Base-by-base conservation (phyloP, 2,329 filamentous ascomycete genomes). In the Pyrenochaeta sp. region DNA sequence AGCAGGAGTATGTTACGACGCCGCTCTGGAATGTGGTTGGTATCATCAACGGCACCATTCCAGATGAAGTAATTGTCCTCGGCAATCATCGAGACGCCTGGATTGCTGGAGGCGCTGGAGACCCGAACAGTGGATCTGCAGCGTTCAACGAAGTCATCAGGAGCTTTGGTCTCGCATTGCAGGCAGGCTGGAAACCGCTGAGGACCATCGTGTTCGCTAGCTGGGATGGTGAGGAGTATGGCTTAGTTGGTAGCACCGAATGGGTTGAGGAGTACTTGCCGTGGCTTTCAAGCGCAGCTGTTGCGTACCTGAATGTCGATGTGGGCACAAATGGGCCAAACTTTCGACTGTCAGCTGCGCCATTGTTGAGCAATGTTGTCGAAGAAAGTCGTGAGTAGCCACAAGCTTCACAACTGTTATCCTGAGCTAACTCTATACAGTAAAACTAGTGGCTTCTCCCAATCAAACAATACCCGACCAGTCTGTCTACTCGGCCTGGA, bases 11-110 rank as follows among this genome's bases (percentile, higher is more conserved):
- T 41, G 71, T 74, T 15, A 79, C 71, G 1, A 80, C 77, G 6
- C 76, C 77, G 3, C 56, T 78, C 6, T 80, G 77, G 77, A 88
- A 99, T 65, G 89, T 94, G 2, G 93, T 97, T 53, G 93, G 93
- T 30, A 78, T 94, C 31, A 89, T 99, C 68, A 96, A 96, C 60
- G 94, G 93, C 7, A 88, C 87, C 0, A 84, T 94, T 23, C 78
- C 85, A 0, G 85, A 96, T 59, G 91, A 96, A 63, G 90, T 96
- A 1, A 78, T 99, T 31, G 81, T 99, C 3, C 75, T 97, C 21
- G 91, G 92, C n/a, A 96, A 96, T 63, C 92, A 96, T 65, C 84
- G 91, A 22, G 91, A 96, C 71, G 89, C 92, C 0, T 95, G 90
- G 90, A 87, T 93, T 60, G 86, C 86, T 14, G 90, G 90, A n/a